phyloP scores from a whole-genome alignment of 1,139 yeast species.

The Sugiyamaella paludigena region DNA sequence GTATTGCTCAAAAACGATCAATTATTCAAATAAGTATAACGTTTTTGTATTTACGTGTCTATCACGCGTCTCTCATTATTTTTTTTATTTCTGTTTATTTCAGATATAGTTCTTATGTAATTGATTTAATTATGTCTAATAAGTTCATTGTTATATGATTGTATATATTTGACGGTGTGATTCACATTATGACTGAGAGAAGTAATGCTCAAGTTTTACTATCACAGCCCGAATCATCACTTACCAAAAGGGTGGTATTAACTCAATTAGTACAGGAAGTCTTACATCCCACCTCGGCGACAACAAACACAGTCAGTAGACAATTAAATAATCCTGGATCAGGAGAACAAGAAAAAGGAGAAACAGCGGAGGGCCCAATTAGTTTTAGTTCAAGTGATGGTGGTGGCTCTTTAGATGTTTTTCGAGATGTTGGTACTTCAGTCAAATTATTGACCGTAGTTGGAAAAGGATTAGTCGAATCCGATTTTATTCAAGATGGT shows the following conservation, averaged over 20 bases:
- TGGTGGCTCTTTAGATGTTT: constrained; percentile 5
- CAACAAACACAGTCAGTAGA: no score
- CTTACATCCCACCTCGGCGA: constrained; percentile 1
- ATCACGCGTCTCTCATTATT: no score
- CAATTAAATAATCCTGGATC: no score
- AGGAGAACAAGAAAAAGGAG: no score
- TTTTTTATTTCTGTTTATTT: no score
- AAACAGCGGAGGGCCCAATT: background rate
- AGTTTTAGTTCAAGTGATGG: background rate
- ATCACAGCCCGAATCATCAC: constrained; percentile 16
- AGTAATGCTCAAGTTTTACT: constrained; percentile 10
- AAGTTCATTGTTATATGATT: no score
- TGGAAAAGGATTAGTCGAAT: constrained; percentile 11
- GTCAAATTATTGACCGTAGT: constrained; percentile 16
- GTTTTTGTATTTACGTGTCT: no score
- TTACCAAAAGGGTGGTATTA: constrained; percentile 15
- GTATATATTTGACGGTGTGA: no score
- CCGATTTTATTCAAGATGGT: background rate
- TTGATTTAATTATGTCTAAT: no score
- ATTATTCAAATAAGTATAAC: no score
- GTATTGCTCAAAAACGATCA: no score
- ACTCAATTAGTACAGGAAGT: constrained; percentile 16
- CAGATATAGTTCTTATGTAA: no score
- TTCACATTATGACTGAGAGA: constrained; percentile 2
- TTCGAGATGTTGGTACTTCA: constrained; percentile 12